phyloP scores from a whole-genome alignment of 257 asterid species.

The Plantago major region DNA sequence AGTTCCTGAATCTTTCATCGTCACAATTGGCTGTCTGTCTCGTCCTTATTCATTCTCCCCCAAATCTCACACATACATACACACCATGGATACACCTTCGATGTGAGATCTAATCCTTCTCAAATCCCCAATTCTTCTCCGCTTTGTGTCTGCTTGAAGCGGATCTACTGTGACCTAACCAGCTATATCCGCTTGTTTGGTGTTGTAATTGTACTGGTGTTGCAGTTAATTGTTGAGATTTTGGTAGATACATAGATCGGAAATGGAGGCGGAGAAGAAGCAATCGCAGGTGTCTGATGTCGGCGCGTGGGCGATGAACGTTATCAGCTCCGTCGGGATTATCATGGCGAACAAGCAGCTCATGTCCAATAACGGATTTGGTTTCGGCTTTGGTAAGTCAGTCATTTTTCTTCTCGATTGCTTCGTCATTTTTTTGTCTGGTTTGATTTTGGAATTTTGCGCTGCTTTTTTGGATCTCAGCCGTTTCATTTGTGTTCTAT shows the following conservation, averaged over 20 bases:
- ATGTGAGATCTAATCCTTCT: slow-evolving; percentile 18
- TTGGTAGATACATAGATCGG: neutral
- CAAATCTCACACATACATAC: neutral
- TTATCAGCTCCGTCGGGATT: slow-evolving; percentile 88
- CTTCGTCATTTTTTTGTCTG: neutral
- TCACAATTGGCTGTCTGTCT: slow-evolving; percentile 24
- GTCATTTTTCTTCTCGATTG: neutral
- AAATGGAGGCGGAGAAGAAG: slow-evolving; percentile 78
- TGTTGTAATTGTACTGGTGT: no score
- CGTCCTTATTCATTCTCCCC: slow-evolving; percentile 14
- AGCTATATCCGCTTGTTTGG: no score
- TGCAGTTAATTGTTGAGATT: slow-evolving; percentile 13
- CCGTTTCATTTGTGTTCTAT: neutral
- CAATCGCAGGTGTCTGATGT: slow-evolving; percentile 67
- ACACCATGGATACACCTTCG: slow-evolving; percentile 5
- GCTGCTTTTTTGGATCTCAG: slow-evolving; percentile 13
- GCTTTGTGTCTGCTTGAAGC: slow-evolving; percentile 20
- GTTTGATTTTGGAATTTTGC: neutral
- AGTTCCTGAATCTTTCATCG: slow-evolving; percentile 16
- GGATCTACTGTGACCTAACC: slow-evolving; percentile 24
- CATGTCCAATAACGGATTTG: slow-evolving; percentile 74
- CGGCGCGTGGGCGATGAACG: slow-evolving; percentile 99
- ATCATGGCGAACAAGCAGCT: slow-evolving; percentile 96
- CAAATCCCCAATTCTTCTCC: neutral
- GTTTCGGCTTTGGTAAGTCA: slow-evolving; percentile 73